Percentiles rank a stretch among this genome's conserved stretches.
Evolutionary conservation across 2,329 filamentous ascomycete species (phyloP).

Genomic region (Aspergillus texensis): DNA sequence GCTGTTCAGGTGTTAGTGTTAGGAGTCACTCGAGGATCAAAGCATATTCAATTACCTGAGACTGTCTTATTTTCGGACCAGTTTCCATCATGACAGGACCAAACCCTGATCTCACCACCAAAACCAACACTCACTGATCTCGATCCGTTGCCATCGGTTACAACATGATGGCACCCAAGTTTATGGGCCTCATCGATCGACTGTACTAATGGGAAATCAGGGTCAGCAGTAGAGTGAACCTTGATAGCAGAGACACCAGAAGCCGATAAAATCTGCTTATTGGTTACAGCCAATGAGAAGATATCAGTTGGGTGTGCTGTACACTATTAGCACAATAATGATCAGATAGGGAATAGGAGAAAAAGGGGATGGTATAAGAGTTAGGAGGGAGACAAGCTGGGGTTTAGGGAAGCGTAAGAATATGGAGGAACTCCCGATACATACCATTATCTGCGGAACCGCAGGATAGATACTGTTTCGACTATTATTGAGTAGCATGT

Average conservation of each 20-base stretch:
- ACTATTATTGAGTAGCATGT: constrained; percentile 57
- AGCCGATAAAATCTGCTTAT: constrained; percentile 74
- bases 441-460: constrained; percentile 86
- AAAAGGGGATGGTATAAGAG: neutral
- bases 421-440: constrained; percentile 23
- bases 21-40: neutral
- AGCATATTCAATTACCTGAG: constrained; percentile 38
- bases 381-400: neutral
- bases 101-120: constrained; percentile 83
- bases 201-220: constrained; percentile 76
- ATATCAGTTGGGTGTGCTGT: constrained; percentile 82
- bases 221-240: constrained; percentile 72
- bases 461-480: constrained; percentile 95
- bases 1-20: constrained; percentile 16
- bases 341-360: neutral
- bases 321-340: constrained; percentile 26
- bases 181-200: constrained; percentile 79
- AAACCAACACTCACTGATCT: constrained; percentile 85
- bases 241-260: constrained; percentile 83
- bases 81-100: constrained; percentile 62
- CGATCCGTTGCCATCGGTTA: constrained; percentile 68
- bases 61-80: constrained; percentile 57
- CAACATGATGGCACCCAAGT: constrained; percentile 88
- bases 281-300: constrained; percentile 77
- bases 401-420: neutral